A percentile compares a stretch with the other conserved stretches of the same genome.
Evolutionary conservation across 129 eudicot species (phyloP).

Genomic region (Deinandra increscens): DNA sequence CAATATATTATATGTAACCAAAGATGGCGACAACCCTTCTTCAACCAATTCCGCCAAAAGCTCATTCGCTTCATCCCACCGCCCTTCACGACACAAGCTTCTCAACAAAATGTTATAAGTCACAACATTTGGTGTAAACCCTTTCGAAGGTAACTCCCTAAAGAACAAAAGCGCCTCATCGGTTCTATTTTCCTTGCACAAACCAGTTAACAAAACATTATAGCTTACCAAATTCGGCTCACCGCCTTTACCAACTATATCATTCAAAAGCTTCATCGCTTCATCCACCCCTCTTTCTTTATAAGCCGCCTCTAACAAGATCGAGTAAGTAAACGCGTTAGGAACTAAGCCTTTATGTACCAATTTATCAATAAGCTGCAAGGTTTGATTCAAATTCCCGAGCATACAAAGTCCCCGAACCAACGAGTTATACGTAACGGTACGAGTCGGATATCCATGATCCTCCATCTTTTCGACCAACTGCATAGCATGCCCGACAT

Average conservation of each 20-base stretch:
- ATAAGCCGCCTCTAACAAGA: conserved; percentile 79
- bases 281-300: conserved; percentile 76
- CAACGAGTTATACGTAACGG: conserved; percentile 64
- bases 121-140: conserved; percentile 72
- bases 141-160: conserved; percentile 66
- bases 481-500: conserved; percentile 77
- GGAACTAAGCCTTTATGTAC: conserved; percentile 65
- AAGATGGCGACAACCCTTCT: conserved; percentile 55
- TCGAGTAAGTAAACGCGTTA: conserved; percentile 67
- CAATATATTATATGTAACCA: conserved; percentile 66
- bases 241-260: conserved; percentile 64
- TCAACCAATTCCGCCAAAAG: conserved; percentile 75
- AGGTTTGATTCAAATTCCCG: conserved; percentile 54
- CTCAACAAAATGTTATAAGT: conserved; percentile 71
- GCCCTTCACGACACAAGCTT: conserved; percentile 64
- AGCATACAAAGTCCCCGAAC: conserved; percentile 76
- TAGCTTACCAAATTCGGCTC: conserved; percentile 78
- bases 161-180: conserved; percentile 72
- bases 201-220: conserved; percentile 74
- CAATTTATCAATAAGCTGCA: conserved; percentile 63
- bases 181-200: conserved; percentile 67
- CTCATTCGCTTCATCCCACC: conserved; percentile 76
- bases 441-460: conserved; percentile 61
- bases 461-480: conserved; percentile 79
- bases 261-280: conserved; percentile 66